Base-by-base conservation (phyloP, 2,329 filamentous ascomycete species). In the Cordyceps militaris region DNA sequence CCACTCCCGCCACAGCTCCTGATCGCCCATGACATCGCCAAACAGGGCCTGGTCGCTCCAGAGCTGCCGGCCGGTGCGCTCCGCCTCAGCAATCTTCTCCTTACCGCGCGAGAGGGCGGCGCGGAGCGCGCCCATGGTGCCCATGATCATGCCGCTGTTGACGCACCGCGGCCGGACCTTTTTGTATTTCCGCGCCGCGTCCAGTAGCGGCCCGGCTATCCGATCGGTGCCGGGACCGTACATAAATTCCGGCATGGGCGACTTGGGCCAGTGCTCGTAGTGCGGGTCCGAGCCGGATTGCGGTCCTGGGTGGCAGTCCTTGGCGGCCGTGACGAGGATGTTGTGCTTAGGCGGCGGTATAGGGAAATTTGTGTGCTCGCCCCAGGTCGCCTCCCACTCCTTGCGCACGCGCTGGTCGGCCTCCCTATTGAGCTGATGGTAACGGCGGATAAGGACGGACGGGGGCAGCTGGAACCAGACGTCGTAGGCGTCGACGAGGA, bases 401-500 rank as follows among this genome's bases (percentile, higher is more conserved):
- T 59, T 53, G 2, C 57, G 63, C 2, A 64, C 36, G 8, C 71
- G 66, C 3, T 63, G 64, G 49, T 73, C 65, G 13, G 71, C 71
- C 40, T 71, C 66, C 5, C 60, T 61, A 58, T 73, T 73, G 24
- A 73, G 61, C 14, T 63, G 63, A 51, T 72, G 71, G 56, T 68
- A 74, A 8, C 72, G 67, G 40, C 70, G 58, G 5, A 74, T 66
- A 2, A 74, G 65, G 1, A 72, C 70, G 5, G 69, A 69, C 0
- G 71, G 69, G 0, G 71, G 71, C 0, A 74, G 66, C 52, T 74
- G 72, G 43, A 74, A 74, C 71, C 71, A 74, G 38, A 71, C 62
- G 43, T 74, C 70, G 59, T 74, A 69, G 0, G 71, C 69, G 24
- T 74, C 72, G 1, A 74, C 68, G n/a, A 74, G 62, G 0, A 74